Base-by-base conservation (phyloP, 345 rosid species). In the Psidium friedrichsthalianum region DNA sequence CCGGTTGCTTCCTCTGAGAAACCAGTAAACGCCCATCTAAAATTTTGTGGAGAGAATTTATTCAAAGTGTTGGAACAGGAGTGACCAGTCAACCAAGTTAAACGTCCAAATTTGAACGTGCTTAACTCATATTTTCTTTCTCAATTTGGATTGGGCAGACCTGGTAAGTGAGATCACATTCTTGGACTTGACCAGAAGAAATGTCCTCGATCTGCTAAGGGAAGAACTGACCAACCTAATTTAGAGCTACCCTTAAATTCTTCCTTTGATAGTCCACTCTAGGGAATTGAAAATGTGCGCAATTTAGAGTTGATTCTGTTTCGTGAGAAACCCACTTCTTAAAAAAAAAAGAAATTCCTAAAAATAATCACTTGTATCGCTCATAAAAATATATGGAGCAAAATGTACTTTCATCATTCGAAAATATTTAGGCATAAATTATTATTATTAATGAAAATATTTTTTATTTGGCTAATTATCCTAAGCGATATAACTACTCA, bases 261-360 rank as follows among this genome's bases (percentile, higher is more conserved):
- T 53, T 53, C 55, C 55, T 5, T 53, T 53, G 55, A 53, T 21
- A 16, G 55, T 53, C 56, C 56, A 53, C 56, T 53, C 56, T 53
- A 15, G 21, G 56, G 21, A 16, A 6, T 18, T 53, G 21, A 6
- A n/a, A 53, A 53, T 53, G 11, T 7, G 56, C 11, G 0, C 11
- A 15, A 64, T 15, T 51, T 51, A 51, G 52, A 51, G 13, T 51
- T 51, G 52, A 32, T 14, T n/a, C 11, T n/a, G 64, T 29, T 58
- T 58, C 1, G 32, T 0, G 0, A 58, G 3, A 5, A 58, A 58
- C 5, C 5, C 22, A 9, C 15, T 5, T 29, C 3, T 29, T 18
- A 1, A 1, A 59, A n/a, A n/a, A 59, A 59, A 64, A 14, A n/a
- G n/a, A n/a, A n/a, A n/a, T n/a, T 61, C 6, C 0, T 61, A 16